Base-by-base conservation (phyloP, 345 rosid genomes). In the Cochlearia excelsa region DNA sequence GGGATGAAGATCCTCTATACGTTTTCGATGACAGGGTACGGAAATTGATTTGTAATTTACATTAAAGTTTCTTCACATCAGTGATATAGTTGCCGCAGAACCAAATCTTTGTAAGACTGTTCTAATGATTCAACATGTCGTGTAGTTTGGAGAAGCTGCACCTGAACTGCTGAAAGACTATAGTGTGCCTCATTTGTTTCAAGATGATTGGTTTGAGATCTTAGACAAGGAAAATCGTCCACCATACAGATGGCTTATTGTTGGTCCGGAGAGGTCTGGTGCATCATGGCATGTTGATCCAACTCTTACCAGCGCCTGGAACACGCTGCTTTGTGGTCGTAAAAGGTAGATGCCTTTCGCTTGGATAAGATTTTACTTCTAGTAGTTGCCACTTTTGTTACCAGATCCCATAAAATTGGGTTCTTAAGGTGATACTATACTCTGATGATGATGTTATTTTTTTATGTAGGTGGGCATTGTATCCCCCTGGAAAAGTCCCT, bases 281-380 rank as follows among this genome's bases (percentile, higher is more conserved):
- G 98, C 98, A 37, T 92, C 98, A 50, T 92, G 98, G 96, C 98
- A 92, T 76, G 86, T 92, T 57, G 96, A 92, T 75, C 98, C 98
- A 33, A 86, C 98, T 57, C 98, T 92, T 53, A 88, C 98, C 56
- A 86, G 96, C 59, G 98, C 98, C 52, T 92, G 98, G 98, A 92
- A 92, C 77, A 88, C 98, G 51, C 83, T 92, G 59, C 84, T 92
- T 34, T 82, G 81, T 42, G 98, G 98, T 54, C 88, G 85, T 50
- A 92, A 92, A 79, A 92, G 98, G 98, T 92, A 83, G 29, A 30
- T 4, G 0, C 27, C 26, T 38, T 33, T 2, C 10, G 31, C 35
- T 26, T 27, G 4, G n/a, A 16, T 33, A 2, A 9, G 60, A 8
- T 16, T 16, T 16, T 16, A 16, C 23, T 16, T 16, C 23, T 16